Percentiles rank a stretch among this genome's conserved stretches.
Evolutionary conservation across 257 asterid species (phyloP).

Genomic region (Primulina tabacum): DNA sequence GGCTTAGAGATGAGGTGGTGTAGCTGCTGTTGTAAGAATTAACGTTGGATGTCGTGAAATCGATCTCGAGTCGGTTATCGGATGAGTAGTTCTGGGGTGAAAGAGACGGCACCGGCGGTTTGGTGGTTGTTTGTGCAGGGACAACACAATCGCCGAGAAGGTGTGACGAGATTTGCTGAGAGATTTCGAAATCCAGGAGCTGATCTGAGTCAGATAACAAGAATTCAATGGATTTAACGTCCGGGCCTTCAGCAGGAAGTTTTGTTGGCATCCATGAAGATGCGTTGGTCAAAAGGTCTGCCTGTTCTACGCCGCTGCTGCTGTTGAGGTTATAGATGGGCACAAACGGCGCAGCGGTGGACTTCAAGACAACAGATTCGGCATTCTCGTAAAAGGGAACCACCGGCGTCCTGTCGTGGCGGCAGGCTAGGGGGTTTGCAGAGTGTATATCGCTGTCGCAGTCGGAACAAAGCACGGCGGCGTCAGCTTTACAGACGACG

Average conservation of each 20-base stretch:
- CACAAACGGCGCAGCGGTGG: slow-evolving; percentile 27
- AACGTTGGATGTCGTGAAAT: slow-evolving; percentile 37
- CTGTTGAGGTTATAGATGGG: not conserved
- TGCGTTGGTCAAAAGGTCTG: not conserved
- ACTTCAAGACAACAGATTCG: slow-evolving; percentile 39
- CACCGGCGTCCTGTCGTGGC: slow-evolving; percentile 64
- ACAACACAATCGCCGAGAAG: slow-evolving; percentile 40
- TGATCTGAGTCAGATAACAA: slow-evolving; percentile 39
- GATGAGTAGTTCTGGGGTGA: slow-evolving; percentile 27
- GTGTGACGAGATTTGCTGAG: slow-evolving; percentile 27
- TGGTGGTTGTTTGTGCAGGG: slow-evolving; percentile 36
- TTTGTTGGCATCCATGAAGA: slow-evolving; percentile 15
- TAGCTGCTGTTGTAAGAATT: slow-evolving; percentile 36
- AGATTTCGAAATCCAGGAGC: slow-evolving; percentile 36
- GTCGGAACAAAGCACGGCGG: slow-evolving; percentile 55
- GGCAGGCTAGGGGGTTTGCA: slow-evolving; percentile 63
- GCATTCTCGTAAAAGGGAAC: slow-evolving; percentile 59
- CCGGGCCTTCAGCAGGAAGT: slow-evolving; percentile 31
- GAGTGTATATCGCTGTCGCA: slow-evolving; percentile 79
- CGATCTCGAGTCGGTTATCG: slow-evolving; percentile 39
- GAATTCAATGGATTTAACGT: slow-evolving; percentile 42
- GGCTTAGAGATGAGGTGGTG: slow-evolving; percentile 36
- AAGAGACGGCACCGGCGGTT: slow-evolving; percentile 27
- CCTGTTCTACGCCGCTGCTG: not conserved
- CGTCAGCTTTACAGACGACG: slow-evolving; percentile 66